Percentiles rank a stretch among this genome's conserved stretches.
phyloP scores from a whole-genome alignment of 2,329 filamentous ascomycete genomes.

The Ophiognomonia clavigignenti-juglandacearum region DNA sequence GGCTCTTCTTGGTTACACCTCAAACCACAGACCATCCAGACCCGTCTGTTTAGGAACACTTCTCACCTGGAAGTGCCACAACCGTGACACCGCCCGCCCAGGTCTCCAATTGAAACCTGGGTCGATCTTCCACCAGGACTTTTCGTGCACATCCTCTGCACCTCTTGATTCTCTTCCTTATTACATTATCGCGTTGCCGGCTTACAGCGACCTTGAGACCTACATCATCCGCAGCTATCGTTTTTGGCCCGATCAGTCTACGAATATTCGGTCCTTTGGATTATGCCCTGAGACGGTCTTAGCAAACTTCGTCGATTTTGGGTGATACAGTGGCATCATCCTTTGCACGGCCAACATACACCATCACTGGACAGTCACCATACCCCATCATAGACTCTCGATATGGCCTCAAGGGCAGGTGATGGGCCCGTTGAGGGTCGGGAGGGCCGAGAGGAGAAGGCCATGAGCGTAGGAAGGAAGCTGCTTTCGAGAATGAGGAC shows the following conservation, averaged over 20 bases:
- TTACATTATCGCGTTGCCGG: no score
- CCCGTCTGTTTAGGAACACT: not conserved
- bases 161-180: not conserved
- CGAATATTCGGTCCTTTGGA: no score
- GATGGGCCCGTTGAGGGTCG: conserved; percentile 28
- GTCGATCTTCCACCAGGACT: not conserved
- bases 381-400: conserved; percentile 4
- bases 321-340: no score
- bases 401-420: conserved; percentile 40
- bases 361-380: not conserved
- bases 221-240: no score
- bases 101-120: not conserved
- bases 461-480: conserved; percentile 40
- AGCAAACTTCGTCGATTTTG: no score
- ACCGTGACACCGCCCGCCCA: conserved; percentile 3
- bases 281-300: no score
- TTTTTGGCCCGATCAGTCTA: no score
- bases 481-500: conserved; percentile 46
- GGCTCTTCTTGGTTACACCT: conserved; percentile 7
- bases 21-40: not conserved
- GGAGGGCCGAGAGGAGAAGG: conserved; percentile 41
- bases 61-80: not conserved
- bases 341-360: no score
- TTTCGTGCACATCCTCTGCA: not conserved
- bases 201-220: no score